Conservation (phyloP, 163 green algal genomes). For the Scenedesmus sp. region DNA sequence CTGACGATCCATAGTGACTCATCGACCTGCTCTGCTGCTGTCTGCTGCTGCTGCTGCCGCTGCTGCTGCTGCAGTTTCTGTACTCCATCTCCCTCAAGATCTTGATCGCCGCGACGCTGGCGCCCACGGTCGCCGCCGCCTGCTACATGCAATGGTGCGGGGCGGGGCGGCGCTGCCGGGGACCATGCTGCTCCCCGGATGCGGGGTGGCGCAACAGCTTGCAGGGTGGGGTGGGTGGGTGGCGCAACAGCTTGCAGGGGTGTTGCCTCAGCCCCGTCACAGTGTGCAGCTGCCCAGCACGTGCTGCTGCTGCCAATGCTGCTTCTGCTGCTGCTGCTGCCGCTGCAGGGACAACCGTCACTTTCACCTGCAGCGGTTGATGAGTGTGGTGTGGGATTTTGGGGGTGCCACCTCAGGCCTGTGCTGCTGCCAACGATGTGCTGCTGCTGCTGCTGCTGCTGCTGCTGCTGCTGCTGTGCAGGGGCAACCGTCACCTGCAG, state of each 20-base stretch:
- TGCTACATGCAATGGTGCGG: slow-evolving; percentile 62
- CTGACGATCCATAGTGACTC: too few species aligned
- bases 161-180: too few species aligned
- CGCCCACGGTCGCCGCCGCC: slow-evolving; percentile 50
- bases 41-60: neutral
- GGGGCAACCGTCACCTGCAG: slow-evolving; percentile 62
- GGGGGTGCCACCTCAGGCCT: too few species aligned
- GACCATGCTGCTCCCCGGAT: too few species aligned
- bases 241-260: neutral
- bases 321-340: neutral
- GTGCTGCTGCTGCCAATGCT: neutral
- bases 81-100: slow-evolving; percentile 58
- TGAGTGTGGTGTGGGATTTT: too few species aligned
- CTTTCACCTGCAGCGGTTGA: neutral
- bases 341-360: neutral
- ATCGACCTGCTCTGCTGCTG: neutral
- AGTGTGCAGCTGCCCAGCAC: neutral
- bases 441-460: neutral
- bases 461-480: slow-evolving; percentile 2
- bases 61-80: slow-evolving; percentile 26
- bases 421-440: too few species aligned
- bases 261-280: neutral
- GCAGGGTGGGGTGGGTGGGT: too few species aligned
- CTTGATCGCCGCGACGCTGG: slow-evolving; percentile 56
- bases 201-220: neutral